Conservation (phyloP, 306 rosid genomes). For the Adenanthera pavonina region DNA sequence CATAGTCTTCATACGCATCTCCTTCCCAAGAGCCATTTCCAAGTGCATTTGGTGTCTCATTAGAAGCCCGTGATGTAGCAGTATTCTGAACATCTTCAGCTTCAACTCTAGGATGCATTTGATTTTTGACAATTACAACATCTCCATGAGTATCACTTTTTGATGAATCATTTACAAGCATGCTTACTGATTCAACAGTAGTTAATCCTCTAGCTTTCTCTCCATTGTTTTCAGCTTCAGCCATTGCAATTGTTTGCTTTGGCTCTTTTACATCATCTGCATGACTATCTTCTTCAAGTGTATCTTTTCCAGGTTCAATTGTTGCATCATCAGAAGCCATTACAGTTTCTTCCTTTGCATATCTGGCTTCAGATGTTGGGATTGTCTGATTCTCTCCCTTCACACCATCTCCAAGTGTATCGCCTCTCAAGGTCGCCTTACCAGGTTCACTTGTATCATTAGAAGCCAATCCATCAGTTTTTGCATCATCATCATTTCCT, state of each 20-base stretch:
- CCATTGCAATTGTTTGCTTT: slow-evolving; percentile 40
- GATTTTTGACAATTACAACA: slow-evolving; percentile 31
- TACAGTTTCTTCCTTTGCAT: slow-evolving; percentile 40
- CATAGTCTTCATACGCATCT: background rate
- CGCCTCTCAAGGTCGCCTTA: slow-evolving; percentile 38
- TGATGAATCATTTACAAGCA: slow-evolving; percentile 12
- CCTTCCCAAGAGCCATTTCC: slow-evolving; percentile 9
- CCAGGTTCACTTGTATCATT: slow-evolving; percentile 27
- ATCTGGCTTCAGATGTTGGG: slow-evolving; percentile 29
- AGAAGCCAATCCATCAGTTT: slow-evolving; percentile 15
- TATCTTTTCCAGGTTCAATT: slow-evolving; percentile 42
- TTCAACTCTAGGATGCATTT: slow-evolving; percentile 34
- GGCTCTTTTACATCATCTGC: slow-evolving; percentile 41
- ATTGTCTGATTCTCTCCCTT: slow-evolving; percentile 45
- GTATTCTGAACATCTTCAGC: slow-evolving; percentile 32
- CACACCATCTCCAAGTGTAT: slow-evolving; percentile 33
- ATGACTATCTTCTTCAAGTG: slow-evolving; percentile 34
- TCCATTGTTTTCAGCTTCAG: slow-evolving; percentile 38
- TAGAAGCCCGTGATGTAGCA: slow-evolving; percentile 3
- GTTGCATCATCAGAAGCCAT: slow-evolving; percentile 42
- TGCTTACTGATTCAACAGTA: slow-evolving; percentile 38
- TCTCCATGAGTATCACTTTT: slow-evolving; percentile 19
- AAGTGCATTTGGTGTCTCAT: slow-evolving; percentile 10
- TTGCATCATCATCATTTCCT: background rate
- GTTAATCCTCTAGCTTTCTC: slow-evolving; percentile 36